Evolutionary conservation across 2,329 filamentous ascomycete species (phyloP).

Genomic region (Phaeosphaeria sp.): DNA sequence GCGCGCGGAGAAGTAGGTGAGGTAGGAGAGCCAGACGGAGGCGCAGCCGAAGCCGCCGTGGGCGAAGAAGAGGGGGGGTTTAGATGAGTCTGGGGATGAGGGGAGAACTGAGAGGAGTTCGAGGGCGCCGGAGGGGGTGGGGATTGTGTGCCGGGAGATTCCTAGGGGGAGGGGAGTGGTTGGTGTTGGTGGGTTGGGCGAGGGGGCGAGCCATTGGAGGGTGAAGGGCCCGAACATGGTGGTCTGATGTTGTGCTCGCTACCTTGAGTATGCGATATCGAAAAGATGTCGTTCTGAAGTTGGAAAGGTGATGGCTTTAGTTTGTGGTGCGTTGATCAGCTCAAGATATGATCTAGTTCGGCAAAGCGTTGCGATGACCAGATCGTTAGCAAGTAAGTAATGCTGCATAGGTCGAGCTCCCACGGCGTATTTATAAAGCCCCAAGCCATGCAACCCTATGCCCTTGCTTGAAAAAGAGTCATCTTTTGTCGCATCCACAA

Average conservation of each 20-base stretch:
- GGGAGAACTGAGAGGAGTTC: constrained; percentile 58
- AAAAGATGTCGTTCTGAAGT: not conserved
- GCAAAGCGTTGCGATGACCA: not conserved
- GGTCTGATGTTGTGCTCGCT: not conserved
- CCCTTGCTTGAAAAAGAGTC: not conserved
- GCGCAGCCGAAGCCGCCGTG: constrained; percentile 64
- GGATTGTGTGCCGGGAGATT: not conserved
- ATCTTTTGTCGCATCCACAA: not conserved
- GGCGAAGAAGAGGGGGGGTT: constrained; percentile 57
- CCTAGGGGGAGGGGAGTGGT: constrained; percentile 43
- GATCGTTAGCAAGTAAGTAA: not conserved
- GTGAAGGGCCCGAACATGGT: constrained; percentile 38
- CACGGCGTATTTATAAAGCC: not conserved
- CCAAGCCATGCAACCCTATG: not conserved
- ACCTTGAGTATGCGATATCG: not conserved
- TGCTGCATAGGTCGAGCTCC: not conserved
- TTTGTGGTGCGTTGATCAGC: not conserved
- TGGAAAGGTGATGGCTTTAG: not conserved
- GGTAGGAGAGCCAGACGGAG: constrained; percentile 60
- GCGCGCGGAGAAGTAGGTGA: constrained; percentile 54
- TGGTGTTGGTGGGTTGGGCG: constrained; percentile 27
- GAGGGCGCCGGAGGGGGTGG: constrained; percentile 54
- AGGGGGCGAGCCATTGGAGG: constrained; percentile 36
- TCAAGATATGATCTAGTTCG: not conserved
- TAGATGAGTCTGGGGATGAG: constrained; percentile 2